Evolutionary conservation across 179 eudicot genomes (phyloP), one percentile per base, ranked within the genome.

Genomic region (Beta corolliflora): DNA sequence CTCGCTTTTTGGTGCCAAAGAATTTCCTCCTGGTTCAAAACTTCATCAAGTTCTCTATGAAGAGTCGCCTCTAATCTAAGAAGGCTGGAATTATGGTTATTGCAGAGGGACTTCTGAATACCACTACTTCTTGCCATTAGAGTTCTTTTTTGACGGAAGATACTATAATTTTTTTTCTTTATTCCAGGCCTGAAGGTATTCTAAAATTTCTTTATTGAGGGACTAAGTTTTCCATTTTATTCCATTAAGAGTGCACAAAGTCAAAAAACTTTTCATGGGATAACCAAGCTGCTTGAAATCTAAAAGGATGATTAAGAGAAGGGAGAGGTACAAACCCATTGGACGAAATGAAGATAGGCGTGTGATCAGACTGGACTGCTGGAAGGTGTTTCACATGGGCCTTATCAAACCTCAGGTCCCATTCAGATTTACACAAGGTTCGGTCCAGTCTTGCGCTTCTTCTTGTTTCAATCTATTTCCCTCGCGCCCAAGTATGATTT

Each of bases 71-170:
- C 76, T 3, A 73, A 6, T n/a, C 50, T 72, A 0, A 72, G n/a
- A 0, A 56, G 53, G 7, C 14, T n/a, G 0, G 19, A 1, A 23
- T 9, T 19, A 0, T 9, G 0, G 14, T 3, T 0, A 0, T 1
- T 6, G 11, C n/a, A 9, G 0, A 73, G 46, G 4, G 5, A 9
- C 0, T 15, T 5, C 5, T 73, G 77, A 5, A 53, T 10, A 2
- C 61, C 77, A 11, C 5, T 45, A 4, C 53, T 6, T 0, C 74
- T 41, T 7, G 25, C 46, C 5, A 7, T 9, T n/a, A 54, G 10
- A 0, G 3, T 25, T 23, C 46, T 25, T 5, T 15, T 73, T 4
- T 15, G 3, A 0, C 11, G 13, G 7, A 73, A 73, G 7, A 73
- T 16, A 53, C 52, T 73, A 0, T 10, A 9, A 11, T n/a, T n/a